Evolutionary conservation across 306 rosid species (phyloP).

Genomic region (Rosa rugosa): DNA sequence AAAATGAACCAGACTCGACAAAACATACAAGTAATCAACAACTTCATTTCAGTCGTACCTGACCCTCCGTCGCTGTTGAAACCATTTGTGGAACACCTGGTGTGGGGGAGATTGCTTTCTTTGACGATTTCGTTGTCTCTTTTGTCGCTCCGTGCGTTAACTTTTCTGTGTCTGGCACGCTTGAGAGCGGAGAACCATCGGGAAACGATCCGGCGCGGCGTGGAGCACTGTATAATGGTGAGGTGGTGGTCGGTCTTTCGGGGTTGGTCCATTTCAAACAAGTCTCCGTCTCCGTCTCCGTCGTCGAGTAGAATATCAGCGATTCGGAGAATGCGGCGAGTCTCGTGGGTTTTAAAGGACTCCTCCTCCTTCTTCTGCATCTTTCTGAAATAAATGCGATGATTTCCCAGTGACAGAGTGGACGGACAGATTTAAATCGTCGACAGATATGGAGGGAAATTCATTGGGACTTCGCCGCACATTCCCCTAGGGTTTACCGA

Average conservation of each 20-base stretch:
- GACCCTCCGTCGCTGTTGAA: not conserved
- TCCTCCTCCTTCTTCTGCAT: not conserved
- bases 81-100: not conserved
- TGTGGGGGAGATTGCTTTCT: not conserved
- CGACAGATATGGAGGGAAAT: slow-evolving; percentile 1
- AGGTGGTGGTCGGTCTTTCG: not conserved
- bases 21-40: not conserved
- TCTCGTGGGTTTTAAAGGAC: slow-evolving; percentile 36
- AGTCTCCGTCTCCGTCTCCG: not conserved
- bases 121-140: not conserved
- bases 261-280: slow-evolving; percentile 35
- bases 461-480: not conserved
- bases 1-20: not conserved
- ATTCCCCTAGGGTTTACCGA: not conserved
- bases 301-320: slow-evolving; percentile 63
- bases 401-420: not conserved
- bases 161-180: slow-evolving; percentile 12
- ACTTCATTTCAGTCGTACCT: not conserved
- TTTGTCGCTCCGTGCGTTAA: slow-evolving; percentile 20
- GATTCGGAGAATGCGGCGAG: slow-evolving; percentile 48
- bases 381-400: not conserved
- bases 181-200: slow-evolving; percentile 49
- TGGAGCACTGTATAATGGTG: slow-evolving; percentile 33
- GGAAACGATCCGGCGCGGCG: slow-evolving; percentile 50
- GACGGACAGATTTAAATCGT: not conserved